Base-by-base conservation (phyloP, 352 stramenopile species). In the Pseudoperonospora humuli region DNA sequence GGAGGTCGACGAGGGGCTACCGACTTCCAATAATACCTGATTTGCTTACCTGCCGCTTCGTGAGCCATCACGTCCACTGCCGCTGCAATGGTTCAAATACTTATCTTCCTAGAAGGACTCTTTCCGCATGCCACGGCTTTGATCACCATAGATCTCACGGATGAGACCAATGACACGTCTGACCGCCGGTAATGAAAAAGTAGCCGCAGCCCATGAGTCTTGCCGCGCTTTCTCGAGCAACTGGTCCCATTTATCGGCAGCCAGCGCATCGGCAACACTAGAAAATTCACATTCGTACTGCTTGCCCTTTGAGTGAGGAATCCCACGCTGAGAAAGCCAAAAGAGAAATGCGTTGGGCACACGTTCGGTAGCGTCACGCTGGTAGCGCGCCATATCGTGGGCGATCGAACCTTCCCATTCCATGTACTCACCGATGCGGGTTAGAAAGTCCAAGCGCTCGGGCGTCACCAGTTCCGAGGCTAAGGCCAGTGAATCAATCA, bases 381-480 rank as follows among this genome's bases (percentile, higher is more conserved):
- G 50, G 47, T 77, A 89, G 7, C 80, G 73, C 8, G 80, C 76
- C 15, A 88, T 49, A 33, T 92, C 80, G 52, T 90, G 80, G 15
- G 80, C 77, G 29, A 92, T 70, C 37, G 76, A 88, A 44, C 77
- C 80, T 56, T 92, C 74, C 75, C 77, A 92, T 57, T 90, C 77
- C 63, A 92, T 83, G 65, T 87, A 86, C 56, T 80, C 76, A 39
- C 80, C 80, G 14, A 88, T 81, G 19, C 61, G 65, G 35, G 59
- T 53, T 20, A 92, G 54, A 36, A 80, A 82, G 27, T 75, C 58
- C 20, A 92, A 64, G 1, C 70, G 70, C 39, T 64, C 64, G 3
- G 64, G 61, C 21, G 75, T 89, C 44, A 87, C 43, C 20, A 70
- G 49, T 26, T 86, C 75, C 10, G 72, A 54, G 28, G 66, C 59